Conservation (phyloP, 2,329 filamentous ascomycete species). For the Trichoderma oligosporum region DNA sequence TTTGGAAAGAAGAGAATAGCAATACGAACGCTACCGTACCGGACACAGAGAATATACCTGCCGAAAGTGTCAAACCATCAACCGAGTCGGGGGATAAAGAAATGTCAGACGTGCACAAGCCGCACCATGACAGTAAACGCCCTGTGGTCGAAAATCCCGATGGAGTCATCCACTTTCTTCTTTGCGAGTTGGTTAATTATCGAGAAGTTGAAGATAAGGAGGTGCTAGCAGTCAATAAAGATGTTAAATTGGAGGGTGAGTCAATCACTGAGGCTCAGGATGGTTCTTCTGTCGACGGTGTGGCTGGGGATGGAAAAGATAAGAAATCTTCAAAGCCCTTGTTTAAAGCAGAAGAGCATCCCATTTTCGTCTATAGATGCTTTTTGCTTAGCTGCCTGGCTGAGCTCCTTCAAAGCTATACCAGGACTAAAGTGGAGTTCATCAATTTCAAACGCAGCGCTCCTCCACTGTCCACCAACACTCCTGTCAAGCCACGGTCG, state of each 20-base stretch:
- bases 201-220: constrained; percentile 89
- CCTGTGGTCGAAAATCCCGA: constrained; percentile 89
- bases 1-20: constrained; percentile 39
- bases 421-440: constrained; percentile 93
- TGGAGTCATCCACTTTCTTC: constrained; percentile 89
- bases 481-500: constrained; percentile 89
- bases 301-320: constrained; percentile 43
- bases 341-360: constrained; percentile 90
- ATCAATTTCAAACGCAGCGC: constrained; percentile 97
- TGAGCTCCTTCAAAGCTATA: constrained; percentile 88
- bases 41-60: constrained; percentile 18
- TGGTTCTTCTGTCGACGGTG: constrained; percentile 32
- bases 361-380: constrained; percentile 94
- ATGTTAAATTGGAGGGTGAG: constrained; percentile 36
- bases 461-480: constrained; percentile 75
- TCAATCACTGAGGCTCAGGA: constrained; percentile 27
- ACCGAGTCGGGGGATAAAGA: constrained; percentile 59
- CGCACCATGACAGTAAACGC: constrained; percentile 64
- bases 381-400: constrained; percentile 90
- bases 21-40: constrained; percentile 21
- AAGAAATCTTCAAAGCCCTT: constrained; percentile 66
- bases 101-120: constrained; percentile 62
- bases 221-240: constrained; percentile 42
- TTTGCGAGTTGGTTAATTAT: constrained; percentile 88
- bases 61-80: constrained; percentile 53